Conservation (phyloP, 2,329 filamentous ascomycete genomes). For the Ceratocystis alfenasii region DNA sequence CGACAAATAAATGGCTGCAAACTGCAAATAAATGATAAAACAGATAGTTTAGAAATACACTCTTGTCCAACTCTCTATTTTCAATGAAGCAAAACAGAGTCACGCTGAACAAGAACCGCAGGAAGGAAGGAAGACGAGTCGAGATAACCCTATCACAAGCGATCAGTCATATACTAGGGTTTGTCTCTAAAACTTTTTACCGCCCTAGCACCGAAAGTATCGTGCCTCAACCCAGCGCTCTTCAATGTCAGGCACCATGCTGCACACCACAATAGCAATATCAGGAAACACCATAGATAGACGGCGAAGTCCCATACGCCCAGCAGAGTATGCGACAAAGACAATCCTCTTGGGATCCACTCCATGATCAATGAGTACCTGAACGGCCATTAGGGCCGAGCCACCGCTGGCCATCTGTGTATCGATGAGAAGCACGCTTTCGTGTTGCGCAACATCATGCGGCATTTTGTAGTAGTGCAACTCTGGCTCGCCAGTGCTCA, state of each 20-base stretch:
- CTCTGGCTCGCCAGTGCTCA: slow-evolving; percentile 77
- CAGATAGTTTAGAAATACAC: too few species aligned
- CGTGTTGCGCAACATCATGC: slow-evolving; percentile 57
- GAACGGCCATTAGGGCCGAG: slow-evolving; percentile 78
- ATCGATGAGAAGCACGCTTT: slow-evolving; percentile 76
- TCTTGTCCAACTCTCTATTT: too few species aligned
- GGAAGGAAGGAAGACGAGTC: too few species aligned
- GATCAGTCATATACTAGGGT: neutral
- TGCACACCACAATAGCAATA: slow-evolving; percentile 74
- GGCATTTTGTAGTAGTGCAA: slow-evolving; percentile 80
- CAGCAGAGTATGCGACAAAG: slow-evolving; percentile 84
- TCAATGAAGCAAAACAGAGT: too few species aligned
- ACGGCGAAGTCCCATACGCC: slow-evolving; percentile 69
- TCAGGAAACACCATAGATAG: slow-evolving; percentile 80
- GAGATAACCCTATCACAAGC: too few species aligned
- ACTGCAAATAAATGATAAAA: too few species aligned
- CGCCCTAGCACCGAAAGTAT: slow-evolving; percentile 71
- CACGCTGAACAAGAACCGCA: too few species aligned
- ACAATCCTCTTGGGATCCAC: slow-evolving; percentile 75
- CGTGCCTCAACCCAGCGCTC: slow-evolving; percentile 79
- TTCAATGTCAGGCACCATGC: slow-evolving; percentile 69
- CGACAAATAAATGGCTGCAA: too few species aligned
- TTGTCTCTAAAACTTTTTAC: neutral
- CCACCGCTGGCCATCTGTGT: slow-evolving; percentile 92
- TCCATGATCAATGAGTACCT: slow-evolving; percentile 89